These are phyloP conservation scores for Trichoderma gracile DNA, from an alignment of 2,329 filamentous ascomycete genomes.

Conservation along the genomic window DNA sequence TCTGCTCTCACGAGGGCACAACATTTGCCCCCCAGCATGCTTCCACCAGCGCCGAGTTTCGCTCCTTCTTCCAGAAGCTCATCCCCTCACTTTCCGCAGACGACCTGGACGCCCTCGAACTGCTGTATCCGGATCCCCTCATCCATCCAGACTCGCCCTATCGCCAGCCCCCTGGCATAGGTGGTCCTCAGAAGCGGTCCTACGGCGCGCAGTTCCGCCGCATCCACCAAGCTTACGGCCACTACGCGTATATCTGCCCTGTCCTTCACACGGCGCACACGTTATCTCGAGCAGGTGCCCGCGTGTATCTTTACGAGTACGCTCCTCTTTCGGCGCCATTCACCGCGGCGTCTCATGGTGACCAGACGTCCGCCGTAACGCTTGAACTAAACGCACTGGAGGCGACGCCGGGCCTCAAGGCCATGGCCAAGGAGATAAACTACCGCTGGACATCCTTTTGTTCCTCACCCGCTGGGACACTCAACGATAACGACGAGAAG, in stretches of 20 bases:
- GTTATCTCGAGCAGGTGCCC: slow-evolving; percentile 35
- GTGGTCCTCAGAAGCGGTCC: slow-evolving; percentile 28
- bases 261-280: slow-evolving; percentile 60
- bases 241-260: slow-evolving; percentile 66
- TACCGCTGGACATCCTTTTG: slow-evolving; percentile 43
- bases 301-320: slow-evolving; percentile 60
- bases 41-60: slow-evolving; percentile 53
- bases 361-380: slow-evolving; percentile 47
- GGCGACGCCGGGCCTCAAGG: slow-evolving; percentile 40
- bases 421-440: slow-evolving; percentile 46
- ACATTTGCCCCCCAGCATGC: slow-evolving; percentile 59
- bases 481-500: slow-evolving; percentile 27
- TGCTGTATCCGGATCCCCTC: slow-evolving; percentile 63
- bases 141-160: slow-evolving; percentile 45
- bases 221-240: slow-evolving; percentile 60
- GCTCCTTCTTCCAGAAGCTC: slow-evolving; percentile 60
- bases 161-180: slow-evolving; percentile 37
- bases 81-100: slow-evolving; percentile 56
- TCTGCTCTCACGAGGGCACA: slow-evolving; percentile 69
- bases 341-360: slow-evolving; percentile 50
- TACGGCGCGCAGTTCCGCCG: slow-evolving; percentile 59
- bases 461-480: slow-evolving; percentile 35
- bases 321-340: slow-evolving; percentile 47
- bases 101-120: slow-evolving; percentile 57
- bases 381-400: slow-evolving; percentile 44